Evolutionary conservation across 805 yeast genomes (phyloP), one percentile per base, ranked within the genome.

Genomic region (Kregervanrija delftensis): DNA sequence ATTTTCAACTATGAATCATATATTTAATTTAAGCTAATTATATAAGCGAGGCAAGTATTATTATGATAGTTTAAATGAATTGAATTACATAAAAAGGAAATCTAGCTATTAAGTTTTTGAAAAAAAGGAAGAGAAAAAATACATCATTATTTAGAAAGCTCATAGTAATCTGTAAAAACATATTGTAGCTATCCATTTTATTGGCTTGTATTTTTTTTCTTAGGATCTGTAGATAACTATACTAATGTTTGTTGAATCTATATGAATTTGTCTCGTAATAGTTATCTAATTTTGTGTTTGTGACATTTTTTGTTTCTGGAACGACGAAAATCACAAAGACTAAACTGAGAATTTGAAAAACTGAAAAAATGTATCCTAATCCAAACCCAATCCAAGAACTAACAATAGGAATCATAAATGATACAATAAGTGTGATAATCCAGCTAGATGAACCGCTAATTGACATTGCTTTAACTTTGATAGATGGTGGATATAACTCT

Each of bases 361-460:
- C 42, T 22, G 57, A 50, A 65, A 76, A 77, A 9, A 81, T 77
- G 56, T 74, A 81, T 1, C 95, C 95, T 53, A 76, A 74, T 53
- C 72, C 71, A 66, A 80, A 85, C 34, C 81, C 83, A 56, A 86
- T 78, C 33, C 68, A 66, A 3, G 67, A 60, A 9, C 81, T 79
- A 45, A 86, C 73, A 52, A 76, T 72, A 12, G 95, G 93, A 13
- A 88, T 82, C 56, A 79, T 69, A 58, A 86, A 72, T 2, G 90
- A 68, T 47, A 85, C 75, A 51, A 77, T 57, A 60, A 84, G 74
- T 65, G 81, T 75, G 61, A 77, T 72, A 43, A 79, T 43, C 88
- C 88, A 82, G 57, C 78, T 76, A 30, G 77, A 66, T 35, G 83
- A 76, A 42, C 81, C 73, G 31, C 86, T 75, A 69, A 82, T 74